phyloP scores from a whole-genome alignment of 768 basidiomycete genomes.

The Sarcodon sp. region DNA sequence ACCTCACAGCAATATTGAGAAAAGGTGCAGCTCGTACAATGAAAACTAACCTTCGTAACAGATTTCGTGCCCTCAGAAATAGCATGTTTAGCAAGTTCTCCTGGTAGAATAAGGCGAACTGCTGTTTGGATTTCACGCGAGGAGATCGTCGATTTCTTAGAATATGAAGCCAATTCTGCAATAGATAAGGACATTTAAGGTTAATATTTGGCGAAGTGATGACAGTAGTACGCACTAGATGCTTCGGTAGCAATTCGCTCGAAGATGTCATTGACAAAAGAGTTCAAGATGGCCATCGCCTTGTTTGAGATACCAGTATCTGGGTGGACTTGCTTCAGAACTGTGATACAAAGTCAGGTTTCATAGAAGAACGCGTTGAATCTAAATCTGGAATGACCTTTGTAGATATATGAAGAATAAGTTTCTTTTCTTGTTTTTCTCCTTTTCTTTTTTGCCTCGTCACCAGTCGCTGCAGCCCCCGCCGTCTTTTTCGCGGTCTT shows the following conservation, averaged over 20 bases:
- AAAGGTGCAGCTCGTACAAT: neutral
- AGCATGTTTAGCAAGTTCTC: conserved; percentile 96
- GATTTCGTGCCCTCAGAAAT: conserved; percentile 89
- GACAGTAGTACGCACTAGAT: conserved; percentile 44
- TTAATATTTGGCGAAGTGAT: neutral
- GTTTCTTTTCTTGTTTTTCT: conserved; percentile 87
- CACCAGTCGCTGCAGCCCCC: conserved; percentile 37
- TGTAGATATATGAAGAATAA: conserved; percentile 92
- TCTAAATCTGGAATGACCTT: conserved; percentile 36
- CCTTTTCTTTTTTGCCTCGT: conserved; percentile 75
- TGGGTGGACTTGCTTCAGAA: conserved; percentile 95
- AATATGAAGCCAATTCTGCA: conserved; percentile 89
- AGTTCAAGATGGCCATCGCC: conserved; percentile 86
- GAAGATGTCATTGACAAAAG: conserved; percentile 90
- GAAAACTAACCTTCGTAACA: conserved; percentile 39
- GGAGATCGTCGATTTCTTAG: conserved; percentile 98
- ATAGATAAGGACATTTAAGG: neutral
- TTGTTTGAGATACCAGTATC: conserved; percentile 99
- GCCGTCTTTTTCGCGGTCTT: conserved; percentile 51
- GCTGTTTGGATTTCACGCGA: conserved; percentile 97
- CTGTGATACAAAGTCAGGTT: conserved; percentile 22
- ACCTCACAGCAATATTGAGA: neutral
- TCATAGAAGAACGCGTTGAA: neutral
- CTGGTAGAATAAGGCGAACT: conserved; percentile 90
- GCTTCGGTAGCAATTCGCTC: conserved; percentile 87